These are phyloP conservation scores for Ceratorhiza oryzae-sativae DNA, from an alignment of 1,284 basidiomycete genomes.

Conservation along the genomic window DNA sequence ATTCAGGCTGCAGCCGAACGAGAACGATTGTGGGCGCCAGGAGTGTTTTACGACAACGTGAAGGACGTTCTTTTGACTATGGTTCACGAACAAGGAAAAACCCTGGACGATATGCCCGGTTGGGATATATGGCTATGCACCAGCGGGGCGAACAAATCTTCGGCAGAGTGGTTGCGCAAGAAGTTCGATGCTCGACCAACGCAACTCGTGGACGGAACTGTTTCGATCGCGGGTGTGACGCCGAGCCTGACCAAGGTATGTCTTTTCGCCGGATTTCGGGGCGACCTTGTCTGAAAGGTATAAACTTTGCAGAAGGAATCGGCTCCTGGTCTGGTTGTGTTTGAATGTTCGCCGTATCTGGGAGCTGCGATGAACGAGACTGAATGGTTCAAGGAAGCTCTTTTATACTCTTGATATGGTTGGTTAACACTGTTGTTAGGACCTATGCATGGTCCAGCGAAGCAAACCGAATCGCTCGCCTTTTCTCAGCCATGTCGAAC, in stretches of 20 bases:
- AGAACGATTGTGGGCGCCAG: constrained; percentile 31
- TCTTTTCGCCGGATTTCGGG: too few species aligned
- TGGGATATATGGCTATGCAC: constrained; percentile 39
- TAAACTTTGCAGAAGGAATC: constrained; percentile 19
- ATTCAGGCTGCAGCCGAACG: constrained; percentile 30
- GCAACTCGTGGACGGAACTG: constrained; percentile 32
- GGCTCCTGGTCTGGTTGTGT: constrained; percentile 31
- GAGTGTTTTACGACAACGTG: constrained; percentile 30
- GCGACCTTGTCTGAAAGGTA: background rate
- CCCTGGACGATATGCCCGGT: constrained; percentile 17
- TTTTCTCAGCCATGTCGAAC: constrained; percentile 36
- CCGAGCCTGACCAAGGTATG: constrained; percentile 14
- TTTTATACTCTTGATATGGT: background rate
- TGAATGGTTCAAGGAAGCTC: constrained; percentile 2
- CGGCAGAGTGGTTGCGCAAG: constrained; percentile 32
- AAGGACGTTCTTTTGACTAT: background rate
- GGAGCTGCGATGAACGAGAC: constrained; percentile 34
- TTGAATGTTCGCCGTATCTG: constrained; percentile 34
- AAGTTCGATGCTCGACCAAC: constrained; percentile 33
- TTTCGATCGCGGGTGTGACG: constrained; percentile 21
- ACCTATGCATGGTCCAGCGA: constrained; percentile 33
- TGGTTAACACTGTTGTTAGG: background rate
- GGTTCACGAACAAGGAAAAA: background rate
- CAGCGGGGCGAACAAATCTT: constrained; percentile 36
- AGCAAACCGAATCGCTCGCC: constrained; percentile 26